Base-by-base conservation (phyloP, 2,329 filamentous ascomycete genomes). In the Botryosphaeria agaves region DNA sequence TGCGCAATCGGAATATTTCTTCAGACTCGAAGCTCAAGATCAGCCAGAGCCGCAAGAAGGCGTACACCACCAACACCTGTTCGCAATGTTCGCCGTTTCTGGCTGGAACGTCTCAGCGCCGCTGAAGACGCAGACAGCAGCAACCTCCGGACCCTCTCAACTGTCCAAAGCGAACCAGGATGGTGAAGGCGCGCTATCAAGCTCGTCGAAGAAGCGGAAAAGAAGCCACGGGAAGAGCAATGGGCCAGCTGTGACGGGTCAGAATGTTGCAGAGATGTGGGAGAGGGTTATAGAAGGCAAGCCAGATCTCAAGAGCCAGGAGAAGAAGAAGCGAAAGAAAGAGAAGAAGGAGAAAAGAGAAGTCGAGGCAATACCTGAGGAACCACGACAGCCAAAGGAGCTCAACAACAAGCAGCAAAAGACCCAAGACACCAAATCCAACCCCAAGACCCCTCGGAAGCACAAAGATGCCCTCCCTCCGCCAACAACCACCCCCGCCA, bases 21-120 rank as follows among this genome's bases (percentile, higher is more conserved):
- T n/a, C n/a, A n/a, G n/a, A n/a, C n/a, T n/a, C n/a, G n/a, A n/a
- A n/a, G n/a, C n/a, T n/a, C n/a, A n/a, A n/a, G n/a, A n/a, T n/a
- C n/a, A n/a, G n/a, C n/a, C n/a, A n/a, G n/a, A n/a, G n/a, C n/a
- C n/a, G n/a, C n/a, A n/a, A n/a, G n/a, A n/a, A n/a, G n/a, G n/a
- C n/a, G n/a, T n/a, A n/a, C n/a, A n/a, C n/a, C n/a, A n/a, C n/a
- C n/a, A n/a, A n/a, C n/a, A n/a, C n/a, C n/a, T n/a, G n/a, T n/a
- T n/a, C n/a, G 21, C 36, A 55, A 87, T 95, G 87, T 95, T 95
- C 53, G 76, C 84, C 7, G 85, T 95, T 18, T 80, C 81, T 46
- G 89, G 89, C 42, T 94, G 87, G 85, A 82, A 82, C 23, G 65
- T 94, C 20, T 72, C 81, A 33, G 67, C 76, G 37, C 69, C 59